These are phyloP conservation scores for Sanghuangporus sanghuang DNA, from an alignment of 1,284 basidiomycete species.

Conservation along the genomic window DNA sequence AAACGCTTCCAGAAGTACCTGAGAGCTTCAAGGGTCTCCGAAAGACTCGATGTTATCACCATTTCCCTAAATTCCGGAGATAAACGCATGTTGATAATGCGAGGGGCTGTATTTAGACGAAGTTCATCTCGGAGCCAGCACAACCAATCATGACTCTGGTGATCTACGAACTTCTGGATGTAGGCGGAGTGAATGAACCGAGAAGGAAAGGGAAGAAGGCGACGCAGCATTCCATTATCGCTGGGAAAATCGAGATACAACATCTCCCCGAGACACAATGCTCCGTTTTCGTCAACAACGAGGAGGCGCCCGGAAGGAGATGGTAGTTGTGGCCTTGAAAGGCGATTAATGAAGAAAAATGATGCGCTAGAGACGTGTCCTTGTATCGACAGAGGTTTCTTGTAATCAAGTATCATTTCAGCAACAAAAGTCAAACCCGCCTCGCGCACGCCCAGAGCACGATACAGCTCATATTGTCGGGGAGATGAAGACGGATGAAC, in stretches of 20 bases:
- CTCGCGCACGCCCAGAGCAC: neutral
- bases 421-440: neutral
- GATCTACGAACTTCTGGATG: neutral
- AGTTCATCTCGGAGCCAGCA: neutral
- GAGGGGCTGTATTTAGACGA: neutral
- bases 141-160: neutral
- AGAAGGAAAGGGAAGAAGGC: neutral
- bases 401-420: neutral
- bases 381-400: neutral
- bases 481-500: slow-evolving; percentile 6
- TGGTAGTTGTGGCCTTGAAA: neutral
- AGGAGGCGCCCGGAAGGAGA: neutral
- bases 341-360: neutral
- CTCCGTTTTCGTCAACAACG: neutral
- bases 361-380: neutral
- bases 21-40: neutral
- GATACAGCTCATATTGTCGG: neutral
- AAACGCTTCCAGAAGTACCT: neutral
- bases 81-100: neutral
- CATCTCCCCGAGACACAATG: too few relatives aligned
- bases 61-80: neutral
- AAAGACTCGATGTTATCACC: neutral
- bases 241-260: neutral
- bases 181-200: neutral
- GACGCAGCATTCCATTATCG: neutral